Evolutionary conservation across 2,329 filamentous ascomycete genomes (phyloP).

Genomic region (Cercospora beticola): DNA sequence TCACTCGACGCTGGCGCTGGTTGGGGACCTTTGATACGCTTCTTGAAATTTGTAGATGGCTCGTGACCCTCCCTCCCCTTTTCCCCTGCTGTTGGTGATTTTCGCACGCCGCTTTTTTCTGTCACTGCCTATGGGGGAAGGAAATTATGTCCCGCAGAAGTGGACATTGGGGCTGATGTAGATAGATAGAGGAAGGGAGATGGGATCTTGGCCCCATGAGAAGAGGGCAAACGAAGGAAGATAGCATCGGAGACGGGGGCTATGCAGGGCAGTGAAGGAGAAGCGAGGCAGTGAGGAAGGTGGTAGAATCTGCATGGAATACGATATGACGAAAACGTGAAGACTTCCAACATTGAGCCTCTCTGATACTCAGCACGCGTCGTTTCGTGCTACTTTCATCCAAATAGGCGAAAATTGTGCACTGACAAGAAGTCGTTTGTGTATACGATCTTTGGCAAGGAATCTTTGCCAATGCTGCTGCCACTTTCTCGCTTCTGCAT

Average conservation of each 20-base stretch:
- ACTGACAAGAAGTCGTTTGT: neutral
- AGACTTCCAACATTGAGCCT: neutral
- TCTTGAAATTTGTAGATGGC: neutral
- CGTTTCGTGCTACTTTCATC: too few relatives aligned
- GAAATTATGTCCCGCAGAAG: neutral
- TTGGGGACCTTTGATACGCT: neutral
- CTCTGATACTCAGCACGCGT: neutral
- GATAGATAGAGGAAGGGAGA: neutral
- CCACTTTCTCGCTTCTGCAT: neutral
- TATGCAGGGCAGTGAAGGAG: neutral
- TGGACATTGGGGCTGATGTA: neutral
- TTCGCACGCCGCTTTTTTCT: neutral
- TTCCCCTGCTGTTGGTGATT: neutral
- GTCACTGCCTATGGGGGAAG: neutral
- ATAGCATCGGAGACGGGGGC: neutral
- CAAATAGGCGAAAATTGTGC: neutral
- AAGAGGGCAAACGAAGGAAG: neutral
- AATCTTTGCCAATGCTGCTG: neutral
- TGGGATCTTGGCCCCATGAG: neutral
- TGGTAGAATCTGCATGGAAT: neutral
- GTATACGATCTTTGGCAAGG: neutral
- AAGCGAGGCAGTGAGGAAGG: neutral
- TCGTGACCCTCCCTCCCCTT: neutral
- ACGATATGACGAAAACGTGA: neutral
- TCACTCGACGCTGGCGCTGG: slow-evolving; percentile 11